These are phyloP conservation scores for Endocarpon pusillum DNA, from an alignment of 495 filamentous ascomycete genomes.

Conservation along the genomic window DNA sequence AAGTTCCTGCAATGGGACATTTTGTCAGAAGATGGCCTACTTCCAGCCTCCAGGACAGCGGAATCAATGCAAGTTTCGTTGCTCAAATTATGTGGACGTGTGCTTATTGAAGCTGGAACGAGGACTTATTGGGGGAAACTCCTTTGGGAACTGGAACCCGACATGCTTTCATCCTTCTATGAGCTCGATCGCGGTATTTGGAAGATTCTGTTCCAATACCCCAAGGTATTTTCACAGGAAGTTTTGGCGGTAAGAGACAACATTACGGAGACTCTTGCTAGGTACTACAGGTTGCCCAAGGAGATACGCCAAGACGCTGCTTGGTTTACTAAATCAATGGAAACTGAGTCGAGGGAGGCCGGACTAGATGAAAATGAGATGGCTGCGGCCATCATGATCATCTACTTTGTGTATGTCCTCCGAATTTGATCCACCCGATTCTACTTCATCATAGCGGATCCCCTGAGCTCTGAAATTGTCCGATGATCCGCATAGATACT, in stretches of 20 bases:
- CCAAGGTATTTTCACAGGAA: conserved; percentile 4
- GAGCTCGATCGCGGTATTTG: conserved; percentile 13
- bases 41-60: not conserved
- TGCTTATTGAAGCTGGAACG: conserved; percentile 9
- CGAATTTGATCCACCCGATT: not conserved
- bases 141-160: conserved; percentile 10
- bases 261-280: conserved; percentile 5
- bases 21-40: not conserved
- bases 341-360: not conserved
- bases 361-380: not conserved
- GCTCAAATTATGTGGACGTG: not conserved
- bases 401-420: not conserved
- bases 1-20: not conserved
- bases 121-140: conserved; percentile 12
- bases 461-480: not conserved
- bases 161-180: conserved; percentile 9
- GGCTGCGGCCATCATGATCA: not conserved
- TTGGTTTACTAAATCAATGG: not conserved
- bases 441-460: not conserved
- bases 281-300: conserved; percentile 11
- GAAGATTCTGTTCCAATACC: conserved; percentile 10
- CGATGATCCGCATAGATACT: not conserved
- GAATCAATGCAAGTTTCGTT: not conserved
- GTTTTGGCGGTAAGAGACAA: not conserved
- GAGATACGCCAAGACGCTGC: conserved; percentile 4